Evolutionary conservation across 2,329 filamentous ascomycete species (phyloP).

Genomic region (Balansia obtecta): DNA sequence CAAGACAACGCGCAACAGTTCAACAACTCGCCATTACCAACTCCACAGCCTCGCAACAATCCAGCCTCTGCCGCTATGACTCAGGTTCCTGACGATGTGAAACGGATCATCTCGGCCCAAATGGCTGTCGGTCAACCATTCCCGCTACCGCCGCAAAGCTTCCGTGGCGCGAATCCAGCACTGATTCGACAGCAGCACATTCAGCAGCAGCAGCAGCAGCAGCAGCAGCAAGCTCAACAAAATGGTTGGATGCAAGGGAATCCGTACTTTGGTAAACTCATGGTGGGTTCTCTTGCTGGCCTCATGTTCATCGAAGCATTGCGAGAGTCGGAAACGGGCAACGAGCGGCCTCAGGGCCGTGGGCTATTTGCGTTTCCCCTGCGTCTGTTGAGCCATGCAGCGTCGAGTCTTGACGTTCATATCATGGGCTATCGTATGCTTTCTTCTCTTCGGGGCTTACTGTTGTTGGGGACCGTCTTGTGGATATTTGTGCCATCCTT

Average conservation of each 20-base stretch:
- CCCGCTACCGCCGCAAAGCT: slow-evolving; percentile 34
- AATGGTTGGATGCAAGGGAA: slow-evolving; percentile 40
- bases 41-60: slow-evolving; percentile 23
- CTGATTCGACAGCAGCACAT: slow-evolving; percentile 44
- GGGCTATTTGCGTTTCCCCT: slow-evolving; percentile 55
- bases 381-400: slow-evolving; percentile 38
- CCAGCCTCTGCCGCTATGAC: slow-evolving; percentile 46
- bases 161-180: slow-evolving; percentile 28
- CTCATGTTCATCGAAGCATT: slow-evolving; percentile 85
- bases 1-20: slow-evolving; percentile 31
- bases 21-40: slow-evolving; percentile 30
- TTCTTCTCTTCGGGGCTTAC: slow-evolving; percentile 37
- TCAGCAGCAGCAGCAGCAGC: slow-evolving; percentile 40
- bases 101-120: slow-evolving; percentile 46
- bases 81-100: slow-evolving; percentile 53
- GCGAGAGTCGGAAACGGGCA: slow-evolving; percentile 51
- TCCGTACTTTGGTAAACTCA: slow-evolving; percentile 61
- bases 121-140: slow-evolving; percentile 43
- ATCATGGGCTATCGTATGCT: slow-evolving; percentile 43
- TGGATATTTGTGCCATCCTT: slow-evolving; percentile 44
- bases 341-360: slow-evolving; percentile 50
- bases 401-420: slow-evolving; percentile 36
- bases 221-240: slow-evolving; percentile 36
- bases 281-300: slow-evolving; percentile 85
- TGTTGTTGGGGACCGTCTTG: slow-evolving; percentile 40